Evolutionary conservation across 306 rosid species (phyloP).

Genomic region (Clitoria ternatea): DNA sequence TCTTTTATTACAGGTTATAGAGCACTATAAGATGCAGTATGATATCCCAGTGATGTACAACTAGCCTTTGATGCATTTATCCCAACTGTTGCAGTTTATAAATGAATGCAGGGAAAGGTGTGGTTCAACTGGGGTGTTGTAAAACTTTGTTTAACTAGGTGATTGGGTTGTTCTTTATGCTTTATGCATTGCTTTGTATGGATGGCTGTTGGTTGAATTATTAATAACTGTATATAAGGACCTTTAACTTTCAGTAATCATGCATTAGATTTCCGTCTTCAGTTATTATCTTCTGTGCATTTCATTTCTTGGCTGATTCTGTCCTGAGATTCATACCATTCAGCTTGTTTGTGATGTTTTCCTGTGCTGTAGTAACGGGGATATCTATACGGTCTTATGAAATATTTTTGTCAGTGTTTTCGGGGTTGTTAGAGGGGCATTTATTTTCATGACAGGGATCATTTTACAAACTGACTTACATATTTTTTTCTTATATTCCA

Average conservation of each 20-base stretch:
- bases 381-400: neutral
- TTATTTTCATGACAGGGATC: neutral
- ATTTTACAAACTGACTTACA: slow-evolving; percentile 6
- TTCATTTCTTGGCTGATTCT: neutral
- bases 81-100: neutral
- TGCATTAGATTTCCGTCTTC: slow-evolving; percentile 5
- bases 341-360: neutral
- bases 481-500: neutral
- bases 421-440: neutral
- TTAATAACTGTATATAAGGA: neutral
- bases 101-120: neutral
- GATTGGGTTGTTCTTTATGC: neutral
- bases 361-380: neutral
- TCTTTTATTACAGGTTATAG: neutral
- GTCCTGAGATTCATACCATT: slow-evolving; percentile 1
- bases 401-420: slow-evolving; percentile 7
- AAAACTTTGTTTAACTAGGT: neutral
- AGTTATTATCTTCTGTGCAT: slow-evolving; percentile 8
- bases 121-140: slow-evolving; percentile 14
- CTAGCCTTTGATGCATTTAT: slow-evolving; percentile 22
- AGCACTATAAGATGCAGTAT: neutral
- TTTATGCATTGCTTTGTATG: neutral
- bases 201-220: neutral
- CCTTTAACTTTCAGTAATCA: neutral
- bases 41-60: neutral